Evolutionary conservation across 257 asterid genomes (phyloP), one percentile per base, ranked within the genome.

Genomic region (Fraxinus cuspidata): DNA sequence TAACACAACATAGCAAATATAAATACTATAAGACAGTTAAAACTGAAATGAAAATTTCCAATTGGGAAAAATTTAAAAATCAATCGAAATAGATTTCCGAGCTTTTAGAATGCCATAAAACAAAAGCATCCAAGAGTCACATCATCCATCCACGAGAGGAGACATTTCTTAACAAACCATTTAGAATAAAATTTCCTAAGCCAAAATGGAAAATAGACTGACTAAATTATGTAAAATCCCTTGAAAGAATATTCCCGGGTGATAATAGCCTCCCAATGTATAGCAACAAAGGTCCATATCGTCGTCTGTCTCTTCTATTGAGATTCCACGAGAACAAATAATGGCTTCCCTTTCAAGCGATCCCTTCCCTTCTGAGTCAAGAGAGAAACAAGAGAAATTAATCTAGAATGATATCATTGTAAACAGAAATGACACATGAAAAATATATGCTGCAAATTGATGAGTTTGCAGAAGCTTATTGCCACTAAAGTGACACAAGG

Each of bases 281-380:
- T 23, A 47, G 18, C 3, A 56, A 63, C 6, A 19, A 53, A 53
- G 9, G 64, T 53, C 64, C 64, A 51, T 37, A 49, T 49, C 44
- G 38, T 19, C 42, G 12, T 40, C 77, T 37, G 49, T 68, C 23
- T 58, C 16, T 40, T 67, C 88, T 86, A 88, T 35, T 86, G 92
- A 7, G 86, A 82, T 87, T 89, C 93, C 88, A 91, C 91, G 40
- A 91, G 97, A 66, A 88, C 97, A 65, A 77, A 88, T 10, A 88
- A 84, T 47, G 97, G 91, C 86, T 91, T 91, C 60, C 93, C 92
- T n/a, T 88, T 87, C 83, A 91, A 82, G 29, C 89, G 82, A 28
- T 88, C 97, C 72, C 87, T 81, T 23, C 97, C 97, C 97, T 91
- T 67, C 77, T 82, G 56, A 35, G 34, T 34, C 37, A 9, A 29